These are phyloP conservation scores for Gymnopilus dilepis DNA, from an alignment of 768 basidiomycete species.

Conservation along the genomic window DNA sequence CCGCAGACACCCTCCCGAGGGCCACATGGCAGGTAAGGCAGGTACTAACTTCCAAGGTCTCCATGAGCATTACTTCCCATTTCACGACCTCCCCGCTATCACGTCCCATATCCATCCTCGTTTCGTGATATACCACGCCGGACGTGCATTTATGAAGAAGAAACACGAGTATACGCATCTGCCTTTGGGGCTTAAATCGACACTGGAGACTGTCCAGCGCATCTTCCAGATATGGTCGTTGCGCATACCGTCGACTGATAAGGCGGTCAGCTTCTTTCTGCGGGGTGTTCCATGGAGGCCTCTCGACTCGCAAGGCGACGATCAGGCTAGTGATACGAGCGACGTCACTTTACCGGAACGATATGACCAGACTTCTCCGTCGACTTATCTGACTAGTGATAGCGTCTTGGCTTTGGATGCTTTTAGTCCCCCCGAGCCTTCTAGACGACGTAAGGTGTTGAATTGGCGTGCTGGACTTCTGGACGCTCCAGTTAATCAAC, in stretches of 20 bases:
- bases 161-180: neutral
- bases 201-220: neutral
- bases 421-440: too few species aligned
- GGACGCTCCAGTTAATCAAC: too few species aligned
- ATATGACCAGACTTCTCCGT: neutral
- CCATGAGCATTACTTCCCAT: neutral
- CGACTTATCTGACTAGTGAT: neutral
- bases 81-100: neutral
- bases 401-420: neutral
- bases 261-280: neutral
- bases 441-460: too few species aligned
- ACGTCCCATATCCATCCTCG: neutral
- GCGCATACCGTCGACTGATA: neutral
- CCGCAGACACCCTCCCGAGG: neutral
- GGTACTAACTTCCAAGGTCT: too few species aligned
- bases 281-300: neutral
- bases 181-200: neutral
- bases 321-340: neutral
- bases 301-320: neutral
- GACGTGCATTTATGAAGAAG: neutral
- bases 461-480: too few species aligned
- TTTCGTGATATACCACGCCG: neutral
- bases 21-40: neutral
- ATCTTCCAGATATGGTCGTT: neutral
- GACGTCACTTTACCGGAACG: neutral